phyloP scores from a whole-genome alignment of 169 alveolate genomes.

The Ichthyophthirius multifiliis region DNA sequence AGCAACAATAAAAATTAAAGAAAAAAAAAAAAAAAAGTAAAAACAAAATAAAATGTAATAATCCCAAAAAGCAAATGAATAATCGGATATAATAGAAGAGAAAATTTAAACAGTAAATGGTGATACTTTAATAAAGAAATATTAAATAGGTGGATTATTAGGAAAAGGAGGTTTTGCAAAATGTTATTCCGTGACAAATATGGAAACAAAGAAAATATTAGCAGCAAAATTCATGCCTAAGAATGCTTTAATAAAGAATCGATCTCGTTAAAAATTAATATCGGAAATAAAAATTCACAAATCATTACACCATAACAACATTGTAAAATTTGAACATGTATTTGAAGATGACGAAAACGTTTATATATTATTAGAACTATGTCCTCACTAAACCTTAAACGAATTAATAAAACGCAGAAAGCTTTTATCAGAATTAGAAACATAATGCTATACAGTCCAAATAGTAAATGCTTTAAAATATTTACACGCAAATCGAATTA shows the following conservation, averaged over 20 bases:
- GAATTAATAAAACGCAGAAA: constrained; percentile 70
- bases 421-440: constrained; percentile 77
- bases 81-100: neutral
- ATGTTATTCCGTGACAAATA: constrained; percentile 59
- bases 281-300: constrained; percentile 79
- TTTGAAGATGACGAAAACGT: constrained; percentile 80
- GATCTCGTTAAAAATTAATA: constrained; percentile 70
- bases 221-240: constrained; percentile 79
- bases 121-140: constrained; percentile 56
- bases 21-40: no score
- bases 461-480: constrained; percentile 69
- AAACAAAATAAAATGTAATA: no score
- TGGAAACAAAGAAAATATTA: constrained; percentile 53
- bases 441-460: constrained; percentile 72
- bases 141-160: constrained; percentile 57
- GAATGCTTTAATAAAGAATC: constrained; percentile 53
- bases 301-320: constrained; percentile 62
- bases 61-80: neutral
- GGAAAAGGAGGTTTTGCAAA: constrained; percentile 82
- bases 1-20: no score
- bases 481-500: constrained; percentile 74
- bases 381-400: constrained; percentile 62
- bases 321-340: constrained; percentile 77
- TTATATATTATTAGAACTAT: constrained; percentile 82
- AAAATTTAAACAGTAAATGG: constrained; percentile 52